Evolutionary conservation across 2,329 filamentous ascomycete species (phyloP).

Genomic region (Paecilomyces dactylethromorphus): DNA sequence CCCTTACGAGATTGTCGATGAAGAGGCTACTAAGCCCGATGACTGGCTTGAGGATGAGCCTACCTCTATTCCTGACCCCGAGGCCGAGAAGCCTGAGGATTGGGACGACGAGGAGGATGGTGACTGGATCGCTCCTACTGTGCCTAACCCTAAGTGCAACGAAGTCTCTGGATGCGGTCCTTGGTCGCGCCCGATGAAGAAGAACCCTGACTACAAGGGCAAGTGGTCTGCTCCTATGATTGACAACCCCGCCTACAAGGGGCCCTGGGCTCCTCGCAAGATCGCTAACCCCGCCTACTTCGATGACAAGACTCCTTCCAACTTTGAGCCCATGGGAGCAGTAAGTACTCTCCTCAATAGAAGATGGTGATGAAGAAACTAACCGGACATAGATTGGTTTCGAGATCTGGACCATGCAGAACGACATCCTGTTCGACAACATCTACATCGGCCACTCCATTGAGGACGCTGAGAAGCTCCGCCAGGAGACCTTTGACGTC

Average conservation of each 20-base stretch:
- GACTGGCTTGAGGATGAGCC: constrained; percentile 96
- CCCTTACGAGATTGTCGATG: constrained; percentile 90
- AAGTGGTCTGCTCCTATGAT: constrained; percentile 91
- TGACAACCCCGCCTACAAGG: constrained; percentile 98
- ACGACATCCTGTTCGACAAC: constrained; percentile 98
- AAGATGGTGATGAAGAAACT: constrained; percentile 5
- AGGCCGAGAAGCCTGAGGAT: constrained; percentile 95
- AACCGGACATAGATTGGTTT: constrained; percentile 69
- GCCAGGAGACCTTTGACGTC: constrained; percentile 80
- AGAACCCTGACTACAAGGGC: constrained; percentile 97
- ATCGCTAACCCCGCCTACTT: constrained; percentile 95
- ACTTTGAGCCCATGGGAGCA: constrained; percentile 97
- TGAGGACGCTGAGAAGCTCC: constrained; percentile 83
- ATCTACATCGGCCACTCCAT: constrained; percentile 98
- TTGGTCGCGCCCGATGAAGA: constrained; percentile 86
- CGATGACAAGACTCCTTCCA: constrained; percentile 93
- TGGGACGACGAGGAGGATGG: constrained; percentile 99
- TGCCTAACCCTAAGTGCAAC: constrained; percentile 93
- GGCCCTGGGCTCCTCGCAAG: constrained; percentile 87
- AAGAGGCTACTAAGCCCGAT: constrained; percentile 82
- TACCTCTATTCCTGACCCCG: constrained; percentile 75
- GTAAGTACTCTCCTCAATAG: constrained; percentile 50
- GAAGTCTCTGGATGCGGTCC: constrained; percentile 89
- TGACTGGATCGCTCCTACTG: constrained; percentile 85
- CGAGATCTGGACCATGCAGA: constrained; percentile 99